phyloP scores from a whole-genome alignment of 495 filamentous ascomycete genomes.

The Aspergillus wentii region DNA sequence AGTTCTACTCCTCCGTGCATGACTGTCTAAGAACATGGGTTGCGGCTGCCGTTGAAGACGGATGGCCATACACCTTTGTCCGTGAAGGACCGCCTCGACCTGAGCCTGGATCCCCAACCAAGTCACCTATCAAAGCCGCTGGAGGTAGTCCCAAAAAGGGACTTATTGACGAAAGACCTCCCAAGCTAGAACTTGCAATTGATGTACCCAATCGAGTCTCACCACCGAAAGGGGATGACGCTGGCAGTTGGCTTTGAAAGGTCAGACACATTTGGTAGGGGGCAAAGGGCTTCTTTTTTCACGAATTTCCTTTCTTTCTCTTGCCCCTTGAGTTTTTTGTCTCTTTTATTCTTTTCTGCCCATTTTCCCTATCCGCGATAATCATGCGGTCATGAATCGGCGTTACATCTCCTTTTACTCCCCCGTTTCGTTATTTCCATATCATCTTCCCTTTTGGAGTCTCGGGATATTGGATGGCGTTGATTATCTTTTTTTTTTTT shows the following conservation, averaged over 20 bases:
- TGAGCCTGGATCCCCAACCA: slow-evolving; percentile 34
- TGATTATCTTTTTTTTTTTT: slow-evolving; percentile 8
- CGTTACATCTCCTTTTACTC: slow-evolving; percentile 16
- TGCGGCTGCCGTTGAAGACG: slow-evolving; percentile 77
- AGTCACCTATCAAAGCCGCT: slow-evolving; percentile 34
- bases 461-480: neutral
- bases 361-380: slow-evolving; percentile 10
- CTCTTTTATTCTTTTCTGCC: slow-evolving; percentile 8
- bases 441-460: slow-evolving; percentile 3
- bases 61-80: slow-evolving; percentile 75
- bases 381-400: slow-evolving; percentile 20
- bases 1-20: slow-evolving; percentile 89
- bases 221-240: slow-evolving; percentile 16
- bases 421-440: neutral
- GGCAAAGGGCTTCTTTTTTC: slow-evolving; percentile 8
- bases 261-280: neutral
- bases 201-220: slow-evolving; percentile 23
- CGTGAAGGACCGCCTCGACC: slow-evolving; percentile 59
- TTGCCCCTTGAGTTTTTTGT: slow-evolving; percentile 3
- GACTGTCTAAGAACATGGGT: slow-evolving; percentile 88
- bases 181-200: slow-evolving; percentile 35
- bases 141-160: slow-evolving; percentile 36
- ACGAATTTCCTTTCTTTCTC: slow-evolving; percentile 14
- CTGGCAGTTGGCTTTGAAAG: slow-evolving; percentile 36
- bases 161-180: slow-evolving; percentile 34